These are phyloP conservation scores for Xylariales sp. DNA, from an alignment of 2,329 filamentous ascomycete species.

Conservation along the genomic window DNA sequence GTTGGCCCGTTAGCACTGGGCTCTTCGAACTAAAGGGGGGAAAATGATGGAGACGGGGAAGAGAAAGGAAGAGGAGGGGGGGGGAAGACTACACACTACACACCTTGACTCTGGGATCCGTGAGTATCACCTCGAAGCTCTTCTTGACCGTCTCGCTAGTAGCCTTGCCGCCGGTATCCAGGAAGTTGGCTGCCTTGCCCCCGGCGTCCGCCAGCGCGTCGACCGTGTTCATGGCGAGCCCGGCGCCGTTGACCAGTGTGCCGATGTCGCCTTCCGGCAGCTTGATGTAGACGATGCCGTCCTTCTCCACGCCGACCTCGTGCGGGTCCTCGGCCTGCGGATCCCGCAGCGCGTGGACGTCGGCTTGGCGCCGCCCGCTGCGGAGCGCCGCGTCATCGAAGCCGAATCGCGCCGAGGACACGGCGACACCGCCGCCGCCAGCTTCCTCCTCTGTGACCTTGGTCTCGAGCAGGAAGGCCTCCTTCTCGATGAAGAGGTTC, in stretches of 20 bases:
- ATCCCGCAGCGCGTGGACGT: constrained; percentile 55
- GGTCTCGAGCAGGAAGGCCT: constrained; percentile 59
- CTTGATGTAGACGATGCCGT: constrained; percentile 77
- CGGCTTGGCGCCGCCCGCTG: constrained; percentile 55
- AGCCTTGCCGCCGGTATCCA: constrained; percentile 87
- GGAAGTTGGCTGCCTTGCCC: constrained; percentile 73
- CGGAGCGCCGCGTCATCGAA: constrained; percentile 69
- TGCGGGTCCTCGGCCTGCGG: constrained; percentile 44
- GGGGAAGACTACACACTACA: constrained; percentile 50
- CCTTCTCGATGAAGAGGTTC: constrained; percentile 57
- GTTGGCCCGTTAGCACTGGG: background rate
- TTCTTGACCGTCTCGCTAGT: constrained; percentile 76
- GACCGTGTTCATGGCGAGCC: constrained; percentile 86
- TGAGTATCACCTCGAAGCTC: constrained; percentile 69
- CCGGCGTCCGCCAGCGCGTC: constrained; percentile 69
- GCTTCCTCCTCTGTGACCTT: constrained; percentile 29
- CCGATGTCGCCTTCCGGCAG: constrained; percentile 59
- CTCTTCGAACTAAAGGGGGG: background rate
- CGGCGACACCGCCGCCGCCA: constrained; percentile 34
- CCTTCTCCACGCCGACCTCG: constrained; percentile 59
- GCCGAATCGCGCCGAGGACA: constrained; percentile 52
- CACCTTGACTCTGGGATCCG: constrained; percentile 68
- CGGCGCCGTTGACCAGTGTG: constrained; percentile 84
- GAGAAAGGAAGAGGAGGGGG: background rate
- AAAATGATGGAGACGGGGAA: background rate